phyloP scores from a whole-genome alignment of 192 early-diverging fungal genomes.

The Coemansia guatemalensis region DNA sequence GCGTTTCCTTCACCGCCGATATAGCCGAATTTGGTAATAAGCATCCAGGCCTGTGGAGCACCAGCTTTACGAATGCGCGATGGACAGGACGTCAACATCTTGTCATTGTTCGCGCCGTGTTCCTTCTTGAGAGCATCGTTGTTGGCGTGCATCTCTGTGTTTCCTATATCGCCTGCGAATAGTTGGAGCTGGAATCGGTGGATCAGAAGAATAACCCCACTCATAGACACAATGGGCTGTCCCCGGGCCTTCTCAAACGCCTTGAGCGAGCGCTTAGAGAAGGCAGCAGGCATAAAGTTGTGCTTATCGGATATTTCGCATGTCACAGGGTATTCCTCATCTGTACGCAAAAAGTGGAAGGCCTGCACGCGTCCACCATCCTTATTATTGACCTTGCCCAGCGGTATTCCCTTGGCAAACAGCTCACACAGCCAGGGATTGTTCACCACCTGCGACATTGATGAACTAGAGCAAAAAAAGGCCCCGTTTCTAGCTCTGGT shows the following conservation, averaged over 20 bases:
- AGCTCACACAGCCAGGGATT: conserved; percentile 30
- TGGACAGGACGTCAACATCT: conserved; percentile 14
- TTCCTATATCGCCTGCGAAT: not conserved
- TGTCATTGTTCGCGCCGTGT: not conserved
- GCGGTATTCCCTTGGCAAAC: not conserved
- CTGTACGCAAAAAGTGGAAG: conserved; percentile 9
- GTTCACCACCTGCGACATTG: conserved; percentile 30
- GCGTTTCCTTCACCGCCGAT: conserved; percentile 37
- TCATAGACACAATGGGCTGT: conserved; percentile 4
- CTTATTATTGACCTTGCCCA: conserved; percentile 8
- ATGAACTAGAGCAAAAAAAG: not conserved
- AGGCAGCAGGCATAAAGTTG: conserved; percentile 35
- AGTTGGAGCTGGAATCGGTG: conserved; percentile 18
- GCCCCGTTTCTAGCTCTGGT: not conserved
- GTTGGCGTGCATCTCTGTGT: not conserved
- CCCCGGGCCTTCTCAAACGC: conserved; percentile 8
- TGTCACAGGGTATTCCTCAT: conserved; percentile 14
- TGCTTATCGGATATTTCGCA: conserved; percentile 48
- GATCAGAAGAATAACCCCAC: conserved; percentile 19
- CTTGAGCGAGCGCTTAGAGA: conserved; percentile 16
- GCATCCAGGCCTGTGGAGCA: conserved; percentile 39
- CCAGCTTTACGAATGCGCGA: conserved; percentile 6
- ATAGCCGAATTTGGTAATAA: conserved; percentile 31
- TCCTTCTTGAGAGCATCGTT: conserved; percentile 5
- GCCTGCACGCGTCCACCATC: conserved; percentile 27